Conservation (phyloP, 2,329 filamentous ascomycete genomes). For the Exophiala alcalophila region DNA sequence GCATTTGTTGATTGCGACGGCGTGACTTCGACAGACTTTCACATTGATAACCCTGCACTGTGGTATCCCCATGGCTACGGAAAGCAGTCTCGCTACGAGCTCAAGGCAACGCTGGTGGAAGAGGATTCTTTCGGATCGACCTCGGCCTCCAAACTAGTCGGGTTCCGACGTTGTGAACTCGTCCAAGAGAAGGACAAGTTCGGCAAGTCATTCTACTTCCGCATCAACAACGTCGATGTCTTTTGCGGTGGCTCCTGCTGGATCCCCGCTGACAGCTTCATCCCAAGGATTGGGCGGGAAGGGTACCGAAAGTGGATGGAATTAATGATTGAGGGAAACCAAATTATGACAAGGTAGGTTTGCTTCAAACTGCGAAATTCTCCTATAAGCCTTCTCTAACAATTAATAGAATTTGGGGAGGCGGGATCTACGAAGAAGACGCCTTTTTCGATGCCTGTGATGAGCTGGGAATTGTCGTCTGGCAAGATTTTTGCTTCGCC, state of each 20-base stretch:
- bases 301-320: slow-evolving; percentile 60
- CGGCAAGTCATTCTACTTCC: slow-evolving; percentile 63
- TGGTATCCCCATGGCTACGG: slow-evolving; percentile 62
- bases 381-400: slow-evolving; percentile 4
- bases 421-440: slow-evolving; percentile 75
- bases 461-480: slow-evolving; percentile 74
- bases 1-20: slow-evolving; percentile 42
- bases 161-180: slow-evolving; percentile 52
- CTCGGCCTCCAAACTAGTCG: slow-evolving; percentile 46
- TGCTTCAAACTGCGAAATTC: not conserved
- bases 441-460: slow-evolving; percentile 74
- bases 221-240: slow-evolving; percentile 63
- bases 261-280: slow-evolving; percentile 63
- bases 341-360: slow-evolving; percentile 53
- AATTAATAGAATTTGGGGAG: slow-evolving; percentile 60
- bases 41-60: slow-evolving; percentile 48
- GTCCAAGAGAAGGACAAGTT: slow-evolving; percentile 45
- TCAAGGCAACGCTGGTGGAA: slow-evolving; percentile 45
- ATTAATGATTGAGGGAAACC: slow-evolving; percentile 58
- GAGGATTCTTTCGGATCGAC: slow-evolving; percentile 43
- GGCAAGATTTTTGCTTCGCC: slow-evolving; percentile 84
- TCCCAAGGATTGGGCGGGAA: slow-evolving; percentile 52
- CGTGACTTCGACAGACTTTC: slow-evolving; percentile 35
- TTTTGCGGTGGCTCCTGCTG: slow-evolving; percentile 67
- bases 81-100: slow-evolving; percentile 54